Evolutionary conservation across 78 protist species (phyloP), one percentile per base, ranked within the genome.

Genomic region (Cavenderia fasciculata): DNA sequence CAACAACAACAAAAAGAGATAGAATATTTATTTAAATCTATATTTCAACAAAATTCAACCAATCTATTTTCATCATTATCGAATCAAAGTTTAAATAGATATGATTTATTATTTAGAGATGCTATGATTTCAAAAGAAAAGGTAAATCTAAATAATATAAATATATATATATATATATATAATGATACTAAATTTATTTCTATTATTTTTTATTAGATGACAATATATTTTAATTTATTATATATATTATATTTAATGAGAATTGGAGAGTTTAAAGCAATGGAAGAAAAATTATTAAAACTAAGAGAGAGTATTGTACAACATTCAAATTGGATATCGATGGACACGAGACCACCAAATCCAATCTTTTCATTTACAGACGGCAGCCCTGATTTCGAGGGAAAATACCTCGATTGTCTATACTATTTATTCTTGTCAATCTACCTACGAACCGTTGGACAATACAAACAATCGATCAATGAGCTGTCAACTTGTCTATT

Each of bases 41-140:
- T n/a, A n/a, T n/a, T n/a, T n/a, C n/a, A n/a, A n/a, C 88, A 66
- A 47, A 46, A 41, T 79, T 79, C 74, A 66, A 38, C 43, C n/a
- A 21, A 47, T 54, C 52, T 27, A 52, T 79, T 27, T 31, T 79
- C 33, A 57, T 66, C 59, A 23, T 36, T 44, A 1, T 41, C 46
- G 0, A 79, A 79, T 40, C 46, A 41, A 16, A 66, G 18, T 18
- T 71, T 54, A 16, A 51, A 73, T 8, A 19, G 66, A 3, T 21
- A 31, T 14, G 57, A 68, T n/a, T 44, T 52, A 38, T 38, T 54
- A 66, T 36, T 59, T 27, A 33, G 62, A 36, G 88, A 79, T 66
- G 31, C 36, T 0, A 25, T 40, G 19, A 23, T 66, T 23, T 66
- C 77, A 7, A 66, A 34, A 43, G 71, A 66, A 66, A 44, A 66